These are phyloP conservation scores for Trichoderma parareesei DNA, from an alignment of 495 filamentous ascomycete species.

Conservation along the genomic window DNA sequence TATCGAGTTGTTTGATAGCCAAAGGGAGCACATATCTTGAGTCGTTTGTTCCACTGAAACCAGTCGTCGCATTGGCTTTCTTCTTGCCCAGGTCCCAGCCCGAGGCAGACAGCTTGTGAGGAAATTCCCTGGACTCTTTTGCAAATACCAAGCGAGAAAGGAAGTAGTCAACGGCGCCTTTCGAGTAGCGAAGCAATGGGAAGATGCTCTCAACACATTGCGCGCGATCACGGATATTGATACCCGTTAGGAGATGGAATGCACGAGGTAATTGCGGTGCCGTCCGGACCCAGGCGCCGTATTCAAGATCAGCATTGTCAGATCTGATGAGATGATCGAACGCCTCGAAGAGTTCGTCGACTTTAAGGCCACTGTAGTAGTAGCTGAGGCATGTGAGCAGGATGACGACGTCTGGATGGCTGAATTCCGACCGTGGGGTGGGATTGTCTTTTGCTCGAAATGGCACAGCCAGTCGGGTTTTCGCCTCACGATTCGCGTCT, in stretches of 20 bases:
- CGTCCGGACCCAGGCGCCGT: conserved; percentile 43
- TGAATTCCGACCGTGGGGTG: conserved; percentile 57
- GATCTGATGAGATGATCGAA: conserved; percentile 45
- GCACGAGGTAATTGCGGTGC: conserved; percentile 26
- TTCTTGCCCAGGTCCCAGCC: conserved; percentile 57
- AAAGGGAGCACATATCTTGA: conserved; percentile 49
- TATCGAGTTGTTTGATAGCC: conserved; percentile 46
- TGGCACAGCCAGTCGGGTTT: conserved; percentile 56
- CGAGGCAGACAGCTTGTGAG: conserved; percentile 56
- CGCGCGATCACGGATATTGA: conserved; percentile 54
- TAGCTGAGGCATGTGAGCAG: conserved; percentile 60
- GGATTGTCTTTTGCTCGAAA: conserved; percentile 64
- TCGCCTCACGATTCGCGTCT: conserved; percentile 29
- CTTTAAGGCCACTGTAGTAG: conserved; percentile 55
- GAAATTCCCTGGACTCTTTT: conserved; percentile 55
- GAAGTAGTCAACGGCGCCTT: conserved; percentile 53
- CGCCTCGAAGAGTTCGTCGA: conserved; percentile 41
- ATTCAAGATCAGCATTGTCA: conserved; percentile 49
- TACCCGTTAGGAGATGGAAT: conserved; percentile 40
- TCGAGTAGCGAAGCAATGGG: conserved; percentile 40
- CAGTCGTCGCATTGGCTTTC: conserved; percentile 45
- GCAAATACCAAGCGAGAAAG: conserved; percentile 56
- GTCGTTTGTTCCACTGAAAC: conserved; percentile 72
- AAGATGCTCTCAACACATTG: conserved; percentile 38
- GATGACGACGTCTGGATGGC: conserved; percentile 64